Percentiles rank a stretch among this genome's conserved stretches.
Conservation (phyloP, 306 rosid species). For the Mimosa pudica region DNA sequence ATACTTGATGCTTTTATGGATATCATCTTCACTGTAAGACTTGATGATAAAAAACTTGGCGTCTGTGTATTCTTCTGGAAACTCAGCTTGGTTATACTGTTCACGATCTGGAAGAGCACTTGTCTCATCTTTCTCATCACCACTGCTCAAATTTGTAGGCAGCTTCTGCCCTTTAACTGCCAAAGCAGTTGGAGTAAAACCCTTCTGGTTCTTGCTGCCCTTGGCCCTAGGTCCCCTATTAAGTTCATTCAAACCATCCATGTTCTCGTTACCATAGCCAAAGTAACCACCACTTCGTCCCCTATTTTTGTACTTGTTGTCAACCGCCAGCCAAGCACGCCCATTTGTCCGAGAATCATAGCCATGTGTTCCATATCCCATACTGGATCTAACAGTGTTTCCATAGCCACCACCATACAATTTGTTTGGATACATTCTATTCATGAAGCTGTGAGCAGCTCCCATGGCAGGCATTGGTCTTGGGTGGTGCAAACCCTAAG, state of each 20-base stretch:
- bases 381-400: slow-evolving; percentile 69
- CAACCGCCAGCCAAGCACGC: slow-evolving; percentile 83
- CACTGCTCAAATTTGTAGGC: slow-evolving; percentile 43
- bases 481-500: slow-evolving; percentile 86
- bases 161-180: slow-evolving; percentile 73
- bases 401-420: slow-evolving; percentile 79
- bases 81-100: slow-evolving; percentile 69
- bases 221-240: slow-evolving; percentile 93
- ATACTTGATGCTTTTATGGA: slow-evolving; percentile 94
- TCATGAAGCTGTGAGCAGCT: slow-evolving; percentile 62
- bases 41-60: slow-evolving; percentile 83
- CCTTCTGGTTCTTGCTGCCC: slow-evolving; percentile 75
- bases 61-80: slow-evolving; percentile 65
- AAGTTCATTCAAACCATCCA: slow-evolving; percentile 88
- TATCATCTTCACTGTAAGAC: slow-evolving; percentile 97
- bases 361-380: slow-evolving; percentile 83
- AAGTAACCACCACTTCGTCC: slow-evolving; percentile 70
- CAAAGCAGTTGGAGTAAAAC: slow-evolving; percentile 54
- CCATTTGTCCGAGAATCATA: slow-evolving; percentile 81
- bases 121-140: slow-evolving; percentile 68
- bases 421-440: slow-evolving; percentile 78
- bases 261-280: slow-evolving; percentile 85
- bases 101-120: slow-evolving; percentile 59
- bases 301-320: slow-evolving; percentile 76
- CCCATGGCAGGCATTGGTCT: slow-evolving; percentile 83